phyloP scores from a whole-genome alignment of 768 basidiomycete species.

The Lentinula edodes region DNA sequence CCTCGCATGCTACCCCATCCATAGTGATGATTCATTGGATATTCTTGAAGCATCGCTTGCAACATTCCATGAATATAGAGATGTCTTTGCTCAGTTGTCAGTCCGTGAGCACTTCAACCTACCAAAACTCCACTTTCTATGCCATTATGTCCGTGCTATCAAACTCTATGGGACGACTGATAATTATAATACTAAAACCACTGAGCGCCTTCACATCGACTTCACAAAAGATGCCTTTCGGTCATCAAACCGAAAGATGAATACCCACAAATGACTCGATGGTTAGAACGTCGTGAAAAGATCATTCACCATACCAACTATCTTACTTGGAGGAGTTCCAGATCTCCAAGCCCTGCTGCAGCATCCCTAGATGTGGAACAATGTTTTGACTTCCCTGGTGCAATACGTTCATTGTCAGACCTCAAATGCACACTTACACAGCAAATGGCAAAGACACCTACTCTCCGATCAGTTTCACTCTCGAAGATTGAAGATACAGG shows the following conservation, averaged over 20 bases:
- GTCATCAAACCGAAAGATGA: slow-evolving; percentile 23
- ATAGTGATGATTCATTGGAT: slow-evolving; percentile 16
- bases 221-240: slow-evolving; percentile 17
- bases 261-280: slow-evolving; percentile 11
- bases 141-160: slow-evolving; percentile 17
- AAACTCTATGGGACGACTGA: slow-evolving; percentile 16
- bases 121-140: slow-evolving; percentile 20
- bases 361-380: not conserved
- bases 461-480: not conserved
- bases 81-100: slow-evolving; percentile 20
- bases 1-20: too few relatives aligned
- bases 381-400: not conserved
- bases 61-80: slow-evolving; percentile 27
- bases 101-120: slow-evolving; percentile 21
- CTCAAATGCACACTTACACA: not conserved
- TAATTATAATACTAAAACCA: slow-evolving; percentile 22
- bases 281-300: slow-evolving; percentile 3
- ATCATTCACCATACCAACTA: not conserved
- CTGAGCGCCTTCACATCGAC: too few relatives aligned
- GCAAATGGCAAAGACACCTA: not conserved
- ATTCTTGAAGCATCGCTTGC: slow-evolving; percentile 15
- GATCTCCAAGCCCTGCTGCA: not conserved
- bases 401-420: not conserved
- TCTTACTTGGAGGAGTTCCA: not conserved
- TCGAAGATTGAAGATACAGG: not conserved